Percentiles rank a stretch among this genome's conserved stretches.
Evolutionary conservation across 345 rosid genomes (phyloP).

Genomic region (Populus deltoides): DNA sequence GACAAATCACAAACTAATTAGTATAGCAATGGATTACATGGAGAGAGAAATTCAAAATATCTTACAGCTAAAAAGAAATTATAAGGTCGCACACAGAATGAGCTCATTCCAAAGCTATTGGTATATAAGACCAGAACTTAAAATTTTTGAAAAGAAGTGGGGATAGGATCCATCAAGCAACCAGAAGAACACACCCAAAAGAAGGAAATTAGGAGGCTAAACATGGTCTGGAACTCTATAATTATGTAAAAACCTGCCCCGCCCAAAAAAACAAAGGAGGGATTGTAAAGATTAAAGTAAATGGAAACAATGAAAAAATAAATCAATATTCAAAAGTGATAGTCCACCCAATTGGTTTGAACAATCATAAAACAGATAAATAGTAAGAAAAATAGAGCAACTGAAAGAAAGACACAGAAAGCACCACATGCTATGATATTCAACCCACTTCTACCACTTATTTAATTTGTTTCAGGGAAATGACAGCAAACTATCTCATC

Average conservation of each 20-base stretch:
- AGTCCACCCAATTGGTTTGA: not conserved
- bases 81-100: not conserved
- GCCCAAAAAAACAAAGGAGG: not conserved
- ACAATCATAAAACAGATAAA: too few species aligned
- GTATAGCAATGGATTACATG: not conserved
- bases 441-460: too few species aligned
- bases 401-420: too few species aligned
- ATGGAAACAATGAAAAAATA: too few species aligned
- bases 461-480: too few species aligned
- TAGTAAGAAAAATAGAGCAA: too few species aligned
- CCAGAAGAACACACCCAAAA: not conserved
- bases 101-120: not conserved
- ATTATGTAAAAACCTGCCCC: not conserved
- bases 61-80: not conserved
- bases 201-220: not conserved
- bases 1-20: slow-evolving; percentile 8
- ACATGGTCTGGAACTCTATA: not conserved
- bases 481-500: too few species aligned
- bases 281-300: not conserved
- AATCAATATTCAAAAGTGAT: not conserved
- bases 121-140: not conserved
- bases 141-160: not conserved
- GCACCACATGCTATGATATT: too few species aligned
- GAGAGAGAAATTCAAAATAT: not conserved
- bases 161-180: not conserved